Base-by-base conservation (phyloP, 163 green algal genomes). In the Scenedesmus sp. region DNA sequence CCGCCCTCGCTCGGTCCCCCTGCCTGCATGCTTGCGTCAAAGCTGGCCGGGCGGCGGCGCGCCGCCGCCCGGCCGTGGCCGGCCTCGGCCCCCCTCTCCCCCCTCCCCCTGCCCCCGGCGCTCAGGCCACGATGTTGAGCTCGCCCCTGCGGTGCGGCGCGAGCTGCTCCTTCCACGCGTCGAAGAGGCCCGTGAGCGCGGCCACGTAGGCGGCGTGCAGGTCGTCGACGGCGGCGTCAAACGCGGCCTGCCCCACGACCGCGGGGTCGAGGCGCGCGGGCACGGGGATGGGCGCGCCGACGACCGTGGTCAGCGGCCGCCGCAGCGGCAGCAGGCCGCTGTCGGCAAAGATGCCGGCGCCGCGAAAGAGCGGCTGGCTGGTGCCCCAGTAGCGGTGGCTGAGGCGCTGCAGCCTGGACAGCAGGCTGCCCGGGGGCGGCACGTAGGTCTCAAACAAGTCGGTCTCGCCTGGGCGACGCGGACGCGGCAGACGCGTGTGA, bases 401-500 rank as follows among this genome's bases (percentile, higher is more conserved):
- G 44, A 80, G 31, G 5, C 22, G 28, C 47, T 80, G 71, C 45
- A 54, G 11, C 29, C 69, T 71, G 11, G 71, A 57, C 20, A 63
- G 14, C 10, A 42, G 31, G 74, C 67, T 81, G 62, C 34, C 14
- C 20, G 70, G 63, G 1, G 58, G 14, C 13, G 70, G 63, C 29
- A 84, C 57, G 42, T 58, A 83, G 6, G 63, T 71, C 15, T 83
- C 63, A 63, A 88, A 87, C 15, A 83, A 64, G 44, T 92, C 87
- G 4, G 70, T 86, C 66, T 92, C 87, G 13, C 87, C n/a, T n/a
- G n/a, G n/a, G n/a, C n/a, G n/a, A n/a, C n/a, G n/a, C n/a, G n/a
- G n/a, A n/a, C n/a, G n/a, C n/a, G n/a, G n/a, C n/a, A n/a, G n/a
- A n/a, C n/a, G n/a, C n/a, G n/a, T n/a, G n/a, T n/a, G n/a, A n/a